phyloP scores from a whole-genome alignment of 1,284 basidiomycete genomes.

The Marasmius fiardii region DNA sequence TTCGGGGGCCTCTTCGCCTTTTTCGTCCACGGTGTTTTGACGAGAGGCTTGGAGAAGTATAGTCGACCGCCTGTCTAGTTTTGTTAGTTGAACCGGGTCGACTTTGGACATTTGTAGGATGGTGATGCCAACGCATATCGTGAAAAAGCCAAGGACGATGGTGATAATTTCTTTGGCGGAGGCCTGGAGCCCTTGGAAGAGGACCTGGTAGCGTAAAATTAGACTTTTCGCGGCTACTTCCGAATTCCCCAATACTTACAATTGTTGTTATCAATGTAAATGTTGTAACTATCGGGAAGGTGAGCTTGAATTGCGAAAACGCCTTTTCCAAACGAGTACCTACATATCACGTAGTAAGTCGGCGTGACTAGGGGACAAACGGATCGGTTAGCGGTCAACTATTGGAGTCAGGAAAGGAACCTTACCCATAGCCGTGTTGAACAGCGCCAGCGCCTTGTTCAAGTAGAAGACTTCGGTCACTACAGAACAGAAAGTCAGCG shows the following conservation, averaged over 20 bases:
- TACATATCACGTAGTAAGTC: constrained; percentile 84
- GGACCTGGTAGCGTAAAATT: constrained; percentile 44
- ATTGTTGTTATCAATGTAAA: constrained; percentile 88
- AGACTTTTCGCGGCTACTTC: background rate
- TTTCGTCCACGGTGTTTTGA: constrained; percentile 59
- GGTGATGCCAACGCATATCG: constrained; percentile 88
- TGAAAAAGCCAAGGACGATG: constrained; percentile 87
- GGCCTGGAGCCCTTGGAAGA: constrained; percentile 90
- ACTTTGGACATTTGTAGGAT: constrained; percentile 97
- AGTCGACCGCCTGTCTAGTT: constrained; percentile 82
- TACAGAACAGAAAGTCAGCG: constrained; percentile 21
- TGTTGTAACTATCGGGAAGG: constrained; percentile 62
- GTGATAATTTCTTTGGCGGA: constrained; percentile 79
- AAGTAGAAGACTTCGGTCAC: constrained; percentile 94
- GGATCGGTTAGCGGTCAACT: constrained; percentile 18
- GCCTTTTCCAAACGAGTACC: constrained; percentile 21
- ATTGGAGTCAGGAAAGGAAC: constrained; percentile 12
- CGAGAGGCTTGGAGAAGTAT: constrained; percentile 80
- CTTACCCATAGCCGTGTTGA: constrained; percentile 90
- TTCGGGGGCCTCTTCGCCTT: constrained; percentile 50
- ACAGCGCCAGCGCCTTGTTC: constrained; percentile 94
- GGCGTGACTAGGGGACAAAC: constrained; percentile 61
- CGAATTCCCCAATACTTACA: constrained; percentile 33
- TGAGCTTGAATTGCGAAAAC: constrained; percentile 17
- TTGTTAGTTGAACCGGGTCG: constrained; percentile 70